phyloP scores from a whole-genome alignment of 768 basidiomycete genomes.

The Paxillus rubicundulus region DNA sequence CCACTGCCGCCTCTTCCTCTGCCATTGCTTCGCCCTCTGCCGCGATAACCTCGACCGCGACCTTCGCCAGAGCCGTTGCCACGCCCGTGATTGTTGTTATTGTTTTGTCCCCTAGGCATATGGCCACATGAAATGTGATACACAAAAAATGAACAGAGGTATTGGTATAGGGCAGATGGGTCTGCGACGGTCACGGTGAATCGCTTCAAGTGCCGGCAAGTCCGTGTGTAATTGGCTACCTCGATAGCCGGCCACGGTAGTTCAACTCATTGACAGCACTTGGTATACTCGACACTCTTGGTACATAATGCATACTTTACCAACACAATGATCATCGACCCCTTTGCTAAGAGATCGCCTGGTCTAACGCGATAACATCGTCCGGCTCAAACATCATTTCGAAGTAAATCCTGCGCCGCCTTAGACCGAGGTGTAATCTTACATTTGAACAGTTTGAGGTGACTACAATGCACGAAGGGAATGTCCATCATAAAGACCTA shows the following conservation, averaged over 20 bases:
- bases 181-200: too few species aligned
- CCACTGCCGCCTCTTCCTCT: not conserved
- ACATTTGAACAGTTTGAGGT: constrained; percentile 11
- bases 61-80: constrained; percentile 26
- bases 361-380: not conserved
- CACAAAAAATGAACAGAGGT: not conserved
- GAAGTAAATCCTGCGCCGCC: constrained; percentile 2
- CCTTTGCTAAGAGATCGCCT: not conserved
- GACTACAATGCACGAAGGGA: not conserved
- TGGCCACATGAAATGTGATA: not conserved
- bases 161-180: constrained; percentile 5
- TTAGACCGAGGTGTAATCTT: not conserved
- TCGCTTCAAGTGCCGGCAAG: too few species aligned
- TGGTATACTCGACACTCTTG: not conserved
- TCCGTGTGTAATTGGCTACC: too few species aligned
- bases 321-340: too few species aligned
- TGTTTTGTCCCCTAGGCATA: constrained; percentile 21
- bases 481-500: not conserved
- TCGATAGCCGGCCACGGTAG: too few species aligned
- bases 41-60: constrained; percentile 10
- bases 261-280: not conserved
- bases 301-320: not conserved
- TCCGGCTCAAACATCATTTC: not conserved
- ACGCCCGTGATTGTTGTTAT: constrained; percentile 20
- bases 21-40: constrained; percentile 1